Evolutionary conservation across 768 basidiomycete genomes (phyloP).

Genomic region (Dioszegia aurantiaca): DNA sequence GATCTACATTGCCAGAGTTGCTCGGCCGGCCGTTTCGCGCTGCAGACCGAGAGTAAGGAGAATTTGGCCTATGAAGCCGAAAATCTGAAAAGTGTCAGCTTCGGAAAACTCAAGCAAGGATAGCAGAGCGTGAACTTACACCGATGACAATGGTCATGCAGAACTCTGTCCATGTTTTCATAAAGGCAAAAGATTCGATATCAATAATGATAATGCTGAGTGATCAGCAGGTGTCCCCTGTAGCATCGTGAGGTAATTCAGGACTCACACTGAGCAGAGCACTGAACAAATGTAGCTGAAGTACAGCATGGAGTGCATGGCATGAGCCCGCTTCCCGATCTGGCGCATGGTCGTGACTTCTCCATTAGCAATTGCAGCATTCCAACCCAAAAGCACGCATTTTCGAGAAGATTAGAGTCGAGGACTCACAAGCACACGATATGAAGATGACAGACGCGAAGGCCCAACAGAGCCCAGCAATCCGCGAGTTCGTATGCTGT

Average conservation of each 20-base stretch:
- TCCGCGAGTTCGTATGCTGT: conserved; percentile 52
- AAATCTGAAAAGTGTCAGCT: conserved; percentile 22
- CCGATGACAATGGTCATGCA: conserved; percentile 49
- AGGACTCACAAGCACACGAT: conserved; percentile 58
- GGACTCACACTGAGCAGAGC: conserved; percentile 50
- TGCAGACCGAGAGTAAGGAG: conserved; percentile 65
- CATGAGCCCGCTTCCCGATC: conserved; percentile 72
- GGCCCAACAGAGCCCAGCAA: conserved; percentile 66
- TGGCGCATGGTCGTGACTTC: conserved; percentile 61
- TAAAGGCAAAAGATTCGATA: conserved; percentile 26
- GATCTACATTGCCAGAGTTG: conserved; percentile 63
- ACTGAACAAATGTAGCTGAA: conserved; percentile 63
- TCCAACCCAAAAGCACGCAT: too few relatives aligned
- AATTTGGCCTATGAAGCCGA: conserved; percentile 56
- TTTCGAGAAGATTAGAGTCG: too few relatives aligned
- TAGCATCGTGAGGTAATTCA: not conserved
- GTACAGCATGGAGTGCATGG: conserved; percentile 68
- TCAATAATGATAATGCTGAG: conserved; percentile 37
- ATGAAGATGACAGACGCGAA: conserved; percentile 67
- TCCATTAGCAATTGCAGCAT: not conserved
- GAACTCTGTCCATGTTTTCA: conserved; percentile 9
- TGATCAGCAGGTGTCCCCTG: not conserved
- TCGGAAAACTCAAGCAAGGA: not conserved
- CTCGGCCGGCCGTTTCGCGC: conserved; percentile 65
- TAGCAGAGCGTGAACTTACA: conserved; percentile 13